Evolutionary conservation across 106 monocot species (phyloP).

Genomic region (Dioscorea alata): DNA sequence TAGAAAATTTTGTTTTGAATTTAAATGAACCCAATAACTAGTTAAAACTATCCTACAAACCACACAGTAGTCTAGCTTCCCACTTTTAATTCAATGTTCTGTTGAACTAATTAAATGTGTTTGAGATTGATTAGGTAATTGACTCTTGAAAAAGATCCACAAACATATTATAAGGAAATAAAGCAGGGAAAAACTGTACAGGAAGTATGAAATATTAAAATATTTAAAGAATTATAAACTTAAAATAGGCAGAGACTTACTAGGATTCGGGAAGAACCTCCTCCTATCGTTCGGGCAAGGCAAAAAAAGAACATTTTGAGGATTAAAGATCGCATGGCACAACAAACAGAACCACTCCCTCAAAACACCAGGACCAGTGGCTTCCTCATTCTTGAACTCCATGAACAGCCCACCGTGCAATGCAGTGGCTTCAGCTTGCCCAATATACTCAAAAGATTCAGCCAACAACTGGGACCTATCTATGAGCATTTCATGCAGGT

Average conservation of each 20-base stretch:
- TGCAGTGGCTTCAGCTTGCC: conserved; percentile 34
- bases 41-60: too few species aligned
- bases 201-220: too few species aligned
- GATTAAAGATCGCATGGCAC: conserved; percentile 58
- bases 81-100: too few species aligned
- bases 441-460: conserved; percentile 80
- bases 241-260: conserved; percentile 12
- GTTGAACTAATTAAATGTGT: too few species aligned
- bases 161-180: too few species aligned
- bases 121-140: too few species aligned
- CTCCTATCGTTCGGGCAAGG: conserved; percentile 51
- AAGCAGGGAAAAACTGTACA: too few species aligned
- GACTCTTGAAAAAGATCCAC: too few species aligned
- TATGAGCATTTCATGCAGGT: conserved; percentile 85
- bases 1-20: too few species aligned
- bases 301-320: conserved; percentile 62
- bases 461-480: conserved; percentile 60
- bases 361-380: conserved; percentile 90
- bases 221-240: too few species aligned
- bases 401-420: conserved; percentile 67
- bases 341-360: conserved; percentile 90
- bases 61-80: too few species aligned
- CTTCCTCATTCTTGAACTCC: conserved; percentile 91
- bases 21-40: too few species aligned
- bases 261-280: conserved; percentile 79